Conservation (phyloP, 371 early-diverging fungal genomes). For the Mortierella sp. region DNA sequence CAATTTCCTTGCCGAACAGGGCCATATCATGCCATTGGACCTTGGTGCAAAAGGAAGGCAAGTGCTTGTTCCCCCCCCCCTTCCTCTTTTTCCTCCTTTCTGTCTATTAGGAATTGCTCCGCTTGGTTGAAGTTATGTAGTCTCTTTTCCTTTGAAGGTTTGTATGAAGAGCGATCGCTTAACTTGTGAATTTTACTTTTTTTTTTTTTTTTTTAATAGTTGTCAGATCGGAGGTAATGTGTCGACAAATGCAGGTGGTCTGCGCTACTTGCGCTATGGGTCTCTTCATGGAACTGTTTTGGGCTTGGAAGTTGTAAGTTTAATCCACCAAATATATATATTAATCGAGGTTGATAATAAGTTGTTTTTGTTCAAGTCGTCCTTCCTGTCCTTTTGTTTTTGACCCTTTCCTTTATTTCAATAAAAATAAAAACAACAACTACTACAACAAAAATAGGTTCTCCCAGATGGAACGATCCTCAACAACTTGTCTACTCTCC, state of each 20-base stretch:
- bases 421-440: background rate
- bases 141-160: too few relatives aligned
- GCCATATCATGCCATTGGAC: slow-evolving; percentile 93
- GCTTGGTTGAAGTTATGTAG: background rate
- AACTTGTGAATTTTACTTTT: background rate
- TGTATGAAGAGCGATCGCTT: background rate
- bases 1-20: slow-evolving; percentile 76
- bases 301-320: slow-evolving; percentile 80
- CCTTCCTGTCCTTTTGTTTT: too few relatives aligned
- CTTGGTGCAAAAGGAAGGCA: slow-evolving; percentile 93
- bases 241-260: slow-evolving; percentile 96
- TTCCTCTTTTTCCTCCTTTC: too few relatives aligned
- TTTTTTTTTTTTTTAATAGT: slow-evolving; percentile 30
- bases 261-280: slow-evolving; percentile 92
- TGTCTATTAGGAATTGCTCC: too few relatives aligned
- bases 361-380: slow-evolving; percentile 1
- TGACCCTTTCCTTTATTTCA: background rate
- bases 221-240: slow-evolving; percentile 97
- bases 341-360: too few relatives aligned
- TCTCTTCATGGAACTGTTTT: slow-evolving; percentile 91
- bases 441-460: slow-evolving; percentile 60
- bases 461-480: slow-evolving; percentile 91
- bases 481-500: slow-evolving; percentile 80
- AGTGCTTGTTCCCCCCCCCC: slow-evolving; percentile 1
- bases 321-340: too few relatives aligned